Conservation (phyloP, 164 flowering plant species). For the Piper betle region DNA sequence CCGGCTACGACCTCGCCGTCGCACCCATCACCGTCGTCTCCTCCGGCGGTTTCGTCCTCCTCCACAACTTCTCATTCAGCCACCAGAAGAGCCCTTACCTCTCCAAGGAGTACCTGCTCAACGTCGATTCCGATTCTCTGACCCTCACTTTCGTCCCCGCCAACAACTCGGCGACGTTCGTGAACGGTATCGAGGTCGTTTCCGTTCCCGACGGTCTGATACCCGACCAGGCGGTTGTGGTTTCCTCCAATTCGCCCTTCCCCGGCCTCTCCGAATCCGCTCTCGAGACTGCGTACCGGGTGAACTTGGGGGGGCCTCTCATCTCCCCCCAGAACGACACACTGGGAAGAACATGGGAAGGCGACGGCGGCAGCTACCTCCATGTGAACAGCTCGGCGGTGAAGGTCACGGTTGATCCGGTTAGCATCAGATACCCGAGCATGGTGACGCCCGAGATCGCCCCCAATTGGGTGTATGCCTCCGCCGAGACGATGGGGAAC, state of each 20-base stretch:
- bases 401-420: slow-evolving; percentile 11
- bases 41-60: slow-evolving; percentile 18
- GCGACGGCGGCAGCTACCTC: slow-evolving; percentile 20
- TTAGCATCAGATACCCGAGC: slow-evolving; percentile 19
- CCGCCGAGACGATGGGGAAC: slow-evolving; percentile 60
- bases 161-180: slow-evolving; percentile 19
- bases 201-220: slow-evolving; percentile 24
- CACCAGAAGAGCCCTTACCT: slow-evolving; percentile 14
- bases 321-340: slow-evolving; percentile 26
- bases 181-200: slow-evolving; percentile 27
- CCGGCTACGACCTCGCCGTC: slow-evolving; percentile 11
- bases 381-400: slow-evolving; percentile 17
- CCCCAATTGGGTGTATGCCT: slow-evolving; percentile 77
- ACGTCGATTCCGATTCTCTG: slow-evolving; percentile 17
- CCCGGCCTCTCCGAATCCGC: slow-evolving; percentile 16
- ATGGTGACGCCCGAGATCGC: slow-evolving; percentile 49
- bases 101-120: slow-evolving; percentile 23
- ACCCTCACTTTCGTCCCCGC: slow-evolving; percentile 16
- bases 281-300: slow-evolving; percentile 20
- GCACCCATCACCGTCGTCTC: slow-evolving; percentile 16
- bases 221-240: slow-evolving; percentile 13
- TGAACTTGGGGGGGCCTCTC: slow-evolving; percentile 33
- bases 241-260: slow-evolving; percentile 10
- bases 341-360: slow-evolving; percentile 31
- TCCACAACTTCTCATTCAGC: slow-evolving; percentile 18